Base-by-base conservation (phyloP, 225 moss, liverwort and hornwort species). In the Physcomitrellopsis africana region DNA sequence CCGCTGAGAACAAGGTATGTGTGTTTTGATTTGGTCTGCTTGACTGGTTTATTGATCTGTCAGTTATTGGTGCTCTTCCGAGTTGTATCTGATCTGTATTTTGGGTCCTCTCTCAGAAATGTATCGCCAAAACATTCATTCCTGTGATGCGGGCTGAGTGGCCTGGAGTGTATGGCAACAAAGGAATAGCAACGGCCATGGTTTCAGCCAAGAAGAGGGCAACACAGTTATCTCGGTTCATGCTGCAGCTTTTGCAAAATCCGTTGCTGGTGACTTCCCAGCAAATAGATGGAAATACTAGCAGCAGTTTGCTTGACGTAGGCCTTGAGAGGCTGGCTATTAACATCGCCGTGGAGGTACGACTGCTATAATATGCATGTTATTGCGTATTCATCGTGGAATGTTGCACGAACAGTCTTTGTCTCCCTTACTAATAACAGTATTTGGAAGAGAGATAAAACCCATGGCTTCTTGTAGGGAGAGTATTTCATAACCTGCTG, bases 91-190 rank as follows among this genome's bases (percentile, higher is more conserved):
- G 10, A 56, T 73, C 60, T 66, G 65, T n/a, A 7, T 27, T 76
- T 19, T 65, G 68, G 55, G 58, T 6, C 12, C 76, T 45, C 51
- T 81, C 51, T 37, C 86, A 96, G 96, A 92, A 72, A 87, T 91
- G 91, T 68, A 72, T 96, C 49, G 85, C 94, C 18, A 86, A 75
- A 65, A 80, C 90, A 10, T 96, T 96, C 68, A 77, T 96, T 70
- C 78, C 92, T 54, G 85, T 94, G 46, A 86, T 96, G 91, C 89
- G 94, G 41, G 79, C 86, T 22, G 91, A 88, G 61, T 96, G 96
- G 96, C 96, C 94, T 66, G 96, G 94, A 49, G 74, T 96, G 10
- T 78, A 81, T 68, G 89, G 82, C 49, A 89, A 80, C 63, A 77
- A 20, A 79, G 81, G 81, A 49, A 83, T 81, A 65, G 84, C 80